phyloP scores from a whole-genome alignment of 768 basidiomycete species.

The Bullera alba region DNA sequence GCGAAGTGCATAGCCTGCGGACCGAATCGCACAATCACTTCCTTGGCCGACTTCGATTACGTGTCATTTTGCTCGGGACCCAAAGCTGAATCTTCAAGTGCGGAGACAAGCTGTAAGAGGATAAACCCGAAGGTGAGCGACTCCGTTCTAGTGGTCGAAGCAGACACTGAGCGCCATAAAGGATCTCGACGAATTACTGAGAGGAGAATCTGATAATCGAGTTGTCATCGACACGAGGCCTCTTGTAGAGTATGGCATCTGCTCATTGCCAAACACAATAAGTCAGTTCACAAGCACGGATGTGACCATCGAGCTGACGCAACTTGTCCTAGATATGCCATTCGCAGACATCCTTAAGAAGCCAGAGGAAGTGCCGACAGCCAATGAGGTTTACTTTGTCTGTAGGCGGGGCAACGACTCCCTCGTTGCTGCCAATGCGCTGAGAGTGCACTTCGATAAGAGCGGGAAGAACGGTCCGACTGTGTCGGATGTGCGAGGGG shows the following conservation, averaged over 20 bases:
- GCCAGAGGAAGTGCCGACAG: slow-evolving; percentile 47
- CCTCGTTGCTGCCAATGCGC: slow-evolving; percentile 68
- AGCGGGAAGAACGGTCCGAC: slow-evolving; percentile 40
- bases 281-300: slow-evolving; percentile 55
- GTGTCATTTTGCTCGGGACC: slow-evolving; percentile 78
- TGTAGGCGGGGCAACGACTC: slow-evolving; percentile 93
- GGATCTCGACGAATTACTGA: slow-evolving; percentile 51
- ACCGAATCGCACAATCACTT: slow-evolving; percentile 44
- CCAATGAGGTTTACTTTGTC: slow-evolving; percentile 54
- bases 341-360: slow-evolving; percentile 59
- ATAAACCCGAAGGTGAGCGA: slow-evolving; percentile 47
- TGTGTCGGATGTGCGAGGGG: slow-evolving; percentile 62
- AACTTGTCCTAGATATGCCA: slow-evolving; percentile 59
- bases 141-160: slow-evolving; percentile 47
- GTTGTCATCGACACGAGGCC: slow-evolving; percentile 73
- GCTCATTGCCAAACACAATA: slow-evolving; percentile 63
- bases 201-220: slow-evolving; percentile 14
- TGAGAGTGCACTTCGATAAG: slow-evolving; percentile 45
- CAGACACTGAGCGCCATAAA: slow-evolving; percentile 29
- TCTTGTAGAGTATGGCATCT: slow-evolving; percentile 74
- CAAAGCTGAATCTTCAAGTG: not conserved
- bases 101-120: slow-evolving; percentile 7
- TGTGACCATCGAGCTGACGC: not conserved
- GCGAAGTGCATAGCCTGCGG: slow-evolving; percentile 72
- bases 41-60: slow-evolving; percentile 64